Conservation (phyloP, 805 yeast species). For the Citeromyces matritensis region DNA sequence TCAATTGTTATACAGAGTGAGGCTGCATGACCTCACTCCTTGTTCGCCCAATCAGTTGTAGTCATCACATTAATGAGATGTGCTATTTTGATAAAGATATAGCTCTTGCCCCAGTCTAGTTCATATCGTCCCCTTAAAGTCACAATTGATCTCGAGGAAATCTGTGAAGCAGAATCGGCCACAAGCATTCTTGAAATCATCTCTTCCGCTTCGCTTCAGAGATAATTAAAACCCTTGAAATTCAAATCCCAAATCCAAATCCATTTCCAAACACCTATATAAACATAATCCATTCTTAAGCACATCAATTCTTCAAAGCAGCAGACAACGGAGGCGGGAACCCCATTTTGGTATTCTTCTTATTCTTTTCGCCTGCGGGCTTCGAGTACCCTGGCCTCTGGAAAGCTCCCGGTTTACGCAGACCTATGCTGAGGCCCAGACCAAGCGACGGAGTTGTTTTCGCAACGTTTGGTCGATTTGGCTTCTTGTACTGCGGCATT, state of each 20-base stretch:
- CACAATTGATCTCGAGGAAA: too few relatives aligned
- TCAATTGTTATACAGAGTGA: too few relatives aligned
- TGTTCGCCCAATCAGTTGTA: too few relatives aligned
- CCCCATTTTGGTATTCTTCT: neutral
- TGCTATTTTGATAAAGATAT: too few relatives aligned
- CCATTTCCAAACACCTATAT: neutral
- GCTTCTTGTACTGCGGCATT: slow-evolving; percentile 16
- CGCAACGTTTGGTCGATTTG: slow-evolving; percentile 2
- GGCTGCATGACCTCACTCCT: too few relatives aligned
- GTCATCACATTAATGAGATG: too few relatives aligned
- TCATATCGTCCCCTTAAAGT: too few relatives aligned
- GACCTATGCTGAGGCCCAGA: slow-evolving; percentile 4
- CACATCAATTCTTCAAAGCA: neutral
- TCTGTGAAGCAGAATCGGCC: too few relatives aligned
- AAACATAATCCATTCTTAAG: neutral
- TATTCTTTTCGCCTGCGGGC: neutral
- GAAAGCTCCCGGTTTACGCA: slow-evolving; percentile 17
- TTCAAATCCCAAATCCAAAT: neutral
- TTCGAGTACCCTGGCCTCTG: slow-evolving; percentile 11
- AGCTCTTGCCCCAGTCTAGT: too few relatives aligned
- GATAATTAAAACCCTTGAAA: neutral
- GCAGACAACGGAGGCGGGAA: neutral
- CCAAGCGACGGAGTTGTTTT: neutral
- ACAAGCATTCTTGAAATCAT: too few relatives aligned
- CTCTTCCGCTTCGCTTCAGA: too few relatives aligned